Percentiles rank a stretch among this genome's conserved stretches.
Conservation (phyloP, 2,329 filamentous ascomycete species). For the Fusarium succisae region DNA sequence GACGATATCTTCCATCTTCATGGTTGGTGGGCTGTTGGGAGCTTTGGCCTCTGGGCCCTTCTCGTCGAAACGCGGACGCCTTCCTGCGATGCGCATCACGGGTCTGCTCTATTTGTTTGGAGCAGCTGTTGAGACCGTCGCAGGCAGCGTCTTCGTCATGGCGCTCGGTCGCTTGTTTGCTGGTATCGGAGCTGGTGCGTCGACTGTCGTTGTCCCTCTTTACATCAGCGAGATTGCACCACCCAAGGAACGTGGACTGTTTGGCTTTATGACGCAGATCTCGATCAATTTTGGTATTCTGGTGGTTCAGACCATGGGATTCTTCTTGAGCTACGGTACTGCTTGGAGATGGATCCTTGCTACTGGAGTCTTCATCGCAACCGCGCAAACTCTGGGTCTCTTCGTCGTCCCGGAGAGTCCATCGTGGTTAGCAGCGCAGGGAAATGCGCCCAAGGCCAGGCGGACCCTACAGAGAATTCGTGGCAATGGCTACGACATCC, state of each 20-base stretch:
- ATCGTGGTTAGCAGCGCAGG: conserved; percentile 81
- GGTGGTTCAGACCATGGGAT: conserved; percentile 82
- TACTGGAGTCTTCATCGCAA: conserved; percentile 74
- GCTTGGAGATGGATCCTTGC: conserved; percentile 88
- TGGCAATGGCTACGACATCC: conserved; percentile 73
- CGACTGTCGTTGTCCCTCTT: conserved; percentile 91
- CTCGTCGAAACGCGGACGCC: conserved; percentile 79
- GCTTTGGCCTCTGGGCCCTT: conserved; percentile 82
- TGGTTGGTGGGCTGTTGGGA: conserved; percentile 85
- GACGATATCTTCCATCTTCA: conserved; percentile 89
- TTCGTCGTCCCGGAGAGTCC: conserved; percentile 86
- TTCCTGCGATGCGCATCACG: conserved; percentile 79
- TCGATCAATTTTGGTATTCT: conserved; percentile 94
- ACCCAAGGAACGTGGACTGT: conserved; percentile 77
- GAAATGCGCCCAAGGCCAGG: conserved; percentile 68
- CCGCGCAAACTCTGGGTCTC: conserved; percentile 75
- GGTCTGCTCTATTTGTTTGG: conserved; percentile 80
- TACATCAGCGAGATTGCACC: conserved; percentile 95
- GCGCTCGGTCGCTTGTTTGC: conserved; percentile 79
- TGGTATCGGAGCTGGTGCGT: conserved; percentile 85
- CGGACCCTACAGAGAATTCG: conserved; percentile 78
- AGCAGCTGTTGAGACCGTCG: conserved; percentile 77
- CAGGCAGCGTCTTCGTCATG: conserved; percentile 73
- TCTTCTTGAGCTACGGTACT: conserved; percentile 81
- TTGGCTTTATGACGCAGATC: conserved; percentile 87